These are phyloP conservation scores for Rhynchosporium secalis DNA, from an alignment of 2,329 filamentous ascomycete species.

Conservation along the genomic window DNA sequence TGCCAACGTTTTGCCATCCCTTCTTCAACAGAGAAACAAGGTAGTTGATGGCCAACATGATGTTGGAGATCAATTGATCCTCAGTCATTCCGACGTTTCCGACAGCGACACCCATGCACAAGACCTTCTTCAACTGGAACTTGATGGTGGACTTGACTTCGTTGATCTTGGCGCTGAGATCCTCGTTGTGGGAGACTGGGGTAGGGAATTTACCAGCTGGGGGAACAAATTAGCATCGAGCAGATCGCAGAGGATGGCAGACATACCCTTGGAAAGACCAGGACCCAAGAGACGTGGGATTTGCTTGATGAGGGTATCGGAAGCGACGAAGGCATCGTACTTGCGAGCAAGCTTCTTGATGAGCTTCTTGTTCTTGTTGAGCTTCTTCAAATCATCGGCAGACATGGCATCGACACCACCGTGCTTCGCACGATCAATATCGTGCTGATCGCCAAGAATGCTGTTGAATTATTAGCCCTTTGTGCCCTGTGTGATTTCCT, in stretches of 20 bases:
- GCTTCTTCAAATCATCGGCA: constrained; percentile 98
- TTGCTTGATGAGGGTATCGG: constrained; percentile 98
- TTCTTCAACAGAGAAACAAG: constrained; percentile 99
- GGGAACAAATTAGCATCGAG: constrained; percentile 37
- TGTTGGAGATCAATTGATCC: constrained; percentile 96
- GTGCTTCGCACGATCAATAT: constrained; percentile 99
- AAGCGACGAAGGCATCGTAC: constrained; percentile 99
- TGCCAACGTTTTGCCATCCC: constrained; percentile 99
- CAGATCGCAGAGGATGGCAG: neutral
- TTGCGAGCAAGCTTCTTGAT: constrained; percentile 99
- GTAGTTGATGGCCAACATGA: constrained; percentile 99
- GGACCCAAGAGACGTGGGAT: constrained; percentile 99
- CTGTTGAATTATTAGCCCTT: constrained; percentile 45
- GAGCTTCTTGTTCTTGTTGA: constrained; percentile 99
- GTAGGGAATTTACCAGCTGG: constrained; percentile 99
- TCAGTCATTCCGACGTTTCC: constrained; percentile 97
- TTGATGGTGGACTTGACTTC: constrained; percentile 99
- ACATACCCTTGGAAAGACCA: constrained; percentile 91
- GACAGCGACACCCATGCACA: constrained; percentile 99
- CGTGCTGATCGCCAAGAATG: constrained; percentile 91
- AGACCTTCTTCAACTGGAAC: constrained; percentile 99
- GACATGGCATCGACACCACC: constrained; percentile 98
- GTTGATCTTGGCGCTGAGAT: constrained; percentile 91
- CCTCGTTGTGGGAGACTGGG: constrained; percentile 94
- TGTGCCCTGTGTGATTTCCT: constrained; percentile 15